Percentiles rank a stretch among this genome's conserved stretches.
These are phyloP conservation scores for Chalciporus piperatus DNA, from an alignment of 768 basidiomycete species.

Conservation along the genomic window DNA sequence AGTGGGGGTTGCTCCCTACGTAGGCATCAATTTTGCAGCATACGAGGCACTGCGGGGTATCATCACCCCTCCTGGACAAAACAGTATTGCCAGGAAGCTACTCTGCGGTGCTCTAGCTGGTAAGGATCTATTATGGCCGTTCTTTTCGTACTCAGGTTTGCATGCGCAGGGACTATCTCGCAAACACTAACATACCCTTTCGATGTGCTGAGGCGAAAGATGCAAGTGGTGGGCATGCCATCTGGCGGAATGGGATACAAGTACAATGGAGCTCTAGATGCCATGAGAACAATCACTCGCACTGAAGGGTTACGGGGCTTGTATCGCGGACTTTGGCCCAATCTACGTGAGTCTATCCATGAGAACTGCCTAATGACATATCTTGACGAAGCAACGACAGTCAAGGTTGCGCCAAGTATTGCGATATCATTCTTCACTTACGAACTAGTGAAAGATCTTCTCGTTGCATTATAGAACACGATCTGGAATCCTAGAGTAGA, in stretches of 20 bases:
- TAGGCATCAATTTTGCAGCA: conserved; percentile 90
- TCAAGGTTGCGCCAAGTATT: conserved; percentile 89
- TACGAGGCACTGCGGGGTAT: conserved; percentile 80
- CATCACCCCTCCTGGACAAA: conserved; percentile 82
- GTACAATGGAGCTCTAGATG: conserved; percentile 82
- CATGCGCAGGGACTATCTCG: conserved; percentile 70
- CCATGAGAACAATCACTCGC: conserved; percentile 61
- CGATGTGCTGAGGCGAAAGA: conserved; percentile 91
- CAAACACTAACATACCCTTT: conserved; percentile 96
- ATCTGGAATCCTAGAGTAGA: background rate
- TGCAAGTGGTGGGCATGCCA: conserved; percentile 88
- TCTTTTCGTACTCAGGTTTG: conserved; percentile 4
- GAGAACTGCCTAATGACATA: background rate
- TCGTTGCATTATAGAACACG: conserved; percentile 34
- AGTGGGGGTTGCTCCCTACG: conserved; percentile 86
- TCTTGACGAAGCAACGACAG: conserved; percentile 37
- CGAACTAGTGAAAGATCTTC: conserved; percentile 58
- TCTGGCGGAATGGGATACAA: conserved; percentile 54
- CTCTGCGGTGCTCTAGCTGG: conserved; percentile 86
- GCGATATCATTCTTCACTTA: conserved; percentile 86
- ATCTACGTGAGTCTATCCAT: conserved; percentile 58
- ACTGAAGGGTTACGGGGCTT: conserved; percentile 75
- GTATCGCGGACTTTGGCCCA: conserved; percentile 88
- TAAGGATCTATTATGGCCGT: conserved; percentile 26
- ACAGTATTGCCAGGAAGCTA: conserved; percentile 64